Conservation (phyloP, 805 yeast genomes). For the Blastobotrys mokoenaii region DNA sequence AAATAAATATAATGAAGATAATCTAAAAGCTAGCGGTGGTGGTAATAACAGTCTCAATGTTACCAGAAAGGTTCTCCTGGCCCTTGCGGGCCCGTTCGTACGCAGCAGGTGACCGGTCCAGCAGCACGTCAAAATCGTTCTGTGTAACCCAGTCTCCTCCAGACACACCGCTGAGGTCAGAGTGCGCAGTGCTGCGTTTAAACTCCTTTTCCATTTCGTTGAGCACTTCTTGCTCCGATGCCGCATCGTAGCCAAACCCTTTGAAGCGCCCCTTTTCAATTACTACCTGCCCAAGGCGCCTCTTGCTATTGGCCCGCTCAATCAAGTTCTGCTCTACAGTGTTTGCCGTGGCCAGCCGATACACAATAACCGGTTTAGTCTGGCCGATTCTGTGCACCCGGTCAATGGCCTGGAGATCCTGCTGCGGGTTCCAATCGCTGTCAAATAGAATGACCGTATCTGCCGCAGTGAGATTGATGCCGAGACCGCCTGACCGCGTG, state of each 20-base stretch:
- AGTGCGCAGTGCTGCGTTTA: conserved; percentile 1
- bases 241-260: conserved; percentile 16
- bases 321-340: conserved; percentile 81
- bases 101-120: conserved; percentile 14
- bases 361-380: conserved; percentile 69
- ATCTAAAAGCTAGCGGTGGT: no score
- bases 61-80: conserved; percentile 8
- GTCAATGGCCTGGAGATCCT: conserved; percentile 93
- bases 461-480: conserved; percentile 77
- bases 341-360: conserved; percentile 64
- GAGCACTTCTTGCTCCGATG: conserved; percentile 2
- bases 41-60: conserved; percentile 4
- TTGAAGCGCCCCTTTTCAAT: conserved; percentile 49
- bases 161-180: not conserved
- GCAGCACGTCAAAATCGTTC: conserved; percentile 9
- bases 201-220: conserved; percentile 5
- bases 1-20: no score
- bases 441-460: conserved; percentile 88
- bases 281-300: conserved; percentile 68
- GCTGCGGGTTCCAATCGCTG: conserved; percentile 97
- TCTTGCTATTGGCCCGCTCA: conserved; percentile 69
- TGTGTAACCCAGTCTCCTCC: conserved; percentile 4
- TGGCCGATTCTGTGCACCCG: conserved; percentile 94
- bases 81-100: conserved; percentile 12
- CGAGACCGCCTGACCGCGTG: conserved; percentile 93